Conservation (phyloP, 2,329 filamentous ascomycete genomes). For the Lachnellula subtilissima region DNA sequence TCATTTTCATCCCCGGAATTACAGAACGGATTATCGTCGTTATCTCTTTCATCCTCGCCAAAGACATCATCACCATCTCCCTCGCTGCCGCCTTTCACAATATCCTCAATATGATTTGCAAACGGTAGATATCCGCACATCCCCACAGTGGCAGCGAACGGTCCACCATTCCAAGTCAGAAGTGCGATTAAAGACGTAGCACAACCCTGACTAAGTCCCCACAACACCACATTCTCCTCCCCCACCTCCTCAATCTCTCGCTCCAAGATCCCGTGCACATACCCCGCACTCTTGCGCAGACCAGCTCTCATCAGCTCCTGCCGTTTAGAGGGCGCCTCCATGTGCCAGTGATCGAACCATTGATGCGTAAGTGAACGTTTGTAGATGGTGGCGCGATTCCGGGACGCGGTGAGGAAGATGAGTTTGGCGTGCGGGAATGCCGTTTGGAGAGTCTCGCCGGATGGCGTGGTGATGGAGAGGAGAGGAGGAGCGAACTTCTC, state of each 20-base stretch:
- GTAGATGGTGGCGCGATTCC: conserved; percentile 36
- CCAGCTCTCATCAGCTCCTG: conserved; percentile 35
- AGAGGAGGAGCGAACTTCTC: conserved; percentile 38
- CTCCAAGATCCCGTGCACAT: conserved; percentile 36
- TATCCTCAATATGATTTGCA: conserved; percentile 28
- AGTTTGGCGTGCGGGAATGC: conserved; percentile 42
- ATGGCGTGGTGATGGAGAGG: conserved; percentile 28
- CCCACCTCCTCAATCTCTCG: conserved; percentile 37
- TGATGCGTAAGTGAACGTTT: conserved; percentile 38
- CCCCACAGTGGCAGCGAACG: conserved; percentile 37
- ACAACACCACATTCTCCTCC: conserved; percentile 39
- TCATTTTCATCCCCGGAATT: conserved; percentile 6
- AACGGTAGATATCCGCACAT: conserved; percentile 46
- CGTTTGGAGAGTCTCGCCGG: conserved; percentile 25
- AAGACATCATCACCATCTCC: conserved; percentile 4
- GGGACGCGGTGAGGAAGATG: conserved; percentile 46
- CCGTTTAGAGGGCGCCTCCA: conserved; percentile 26
- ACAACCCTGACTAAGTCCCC: conserved; percentile 51
- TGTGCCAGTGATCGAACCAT: conserved; percentile 43
- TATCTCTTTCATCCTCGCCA: background rate
- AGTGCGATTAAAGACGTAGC: conserved; percentile 41
- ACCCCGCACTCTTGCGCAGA: conserved; percentile 38
- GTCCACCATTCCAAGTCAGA: conserved; percentile 40
- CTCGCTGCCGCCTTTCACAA: conserved; percentile 9
- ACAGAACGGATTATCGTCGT: conserved; percentile 6